phyloP scores from a whole-genome alignment of 2,329 filamentous ascomycete genomes.

The Polychaeton citri region DNA sequence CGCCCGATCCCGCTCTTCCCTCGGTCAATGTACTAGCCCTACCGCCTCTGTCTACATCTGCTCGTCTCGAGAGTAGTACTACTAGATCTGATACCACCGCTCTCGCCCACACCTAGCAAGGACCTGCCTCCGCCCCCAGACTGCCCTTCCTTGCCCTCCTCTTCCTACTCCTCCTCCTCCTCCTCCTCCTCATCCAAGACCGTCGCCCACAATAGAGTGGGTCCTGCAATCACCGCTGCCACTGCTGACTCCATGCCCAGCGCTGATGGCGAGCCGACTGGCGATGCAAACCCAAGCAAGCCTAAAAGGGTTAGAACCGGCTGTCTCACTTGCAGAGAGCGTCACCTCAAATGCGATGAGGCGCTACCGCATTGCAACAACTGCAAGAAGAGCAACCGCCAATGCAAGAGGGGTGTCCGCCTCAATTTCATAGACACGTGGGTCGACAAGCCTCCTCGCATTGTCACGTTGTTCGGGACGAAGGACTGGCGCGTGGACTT shows the following conservation, averaged over 20 bases:
- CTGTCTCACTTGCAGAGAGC: conserved; percentile 77
- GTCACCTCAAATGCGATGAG: conserved; percentile 87
- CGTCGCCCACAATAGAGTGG: conserved; percentile 1
- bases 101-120: neutral
- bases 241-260: conserved; percentile 12
- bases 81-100: neutral
- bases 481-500: conserved; percentile 64
- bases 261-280: conserved; percentile 19
- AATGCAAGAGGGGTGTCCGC: conserved; percentile 74
- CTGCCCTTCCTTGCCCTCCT: neutral
- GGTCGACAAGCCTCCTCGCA: conserved; percentile 48
- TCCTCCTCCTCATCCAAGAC: neutral
- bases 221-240: conserved; percentile 6
- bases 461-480: conserved; percentile 42
- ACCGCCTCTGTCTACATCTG: neutral
- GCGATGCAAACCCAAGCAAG: conserved; percentile 35
- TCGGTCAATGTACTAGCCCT: neutral
- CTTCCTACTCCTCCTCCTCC: neutral
- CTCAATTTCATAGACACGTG: conserved; percentile 86
- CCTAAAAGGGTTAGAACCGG: conserved; percentile 82
- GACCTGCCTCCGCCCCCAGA: neutral
- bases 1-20: neutral
- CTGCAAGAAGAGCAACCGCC: conserved; percentile 73
- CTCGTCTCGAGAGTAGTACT: neutral
- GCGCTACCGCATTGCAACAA: conserved; percentile 55